Conservation (phyloP, 805 yeast species). For the Limtongozyma cylindracea region DNA sequence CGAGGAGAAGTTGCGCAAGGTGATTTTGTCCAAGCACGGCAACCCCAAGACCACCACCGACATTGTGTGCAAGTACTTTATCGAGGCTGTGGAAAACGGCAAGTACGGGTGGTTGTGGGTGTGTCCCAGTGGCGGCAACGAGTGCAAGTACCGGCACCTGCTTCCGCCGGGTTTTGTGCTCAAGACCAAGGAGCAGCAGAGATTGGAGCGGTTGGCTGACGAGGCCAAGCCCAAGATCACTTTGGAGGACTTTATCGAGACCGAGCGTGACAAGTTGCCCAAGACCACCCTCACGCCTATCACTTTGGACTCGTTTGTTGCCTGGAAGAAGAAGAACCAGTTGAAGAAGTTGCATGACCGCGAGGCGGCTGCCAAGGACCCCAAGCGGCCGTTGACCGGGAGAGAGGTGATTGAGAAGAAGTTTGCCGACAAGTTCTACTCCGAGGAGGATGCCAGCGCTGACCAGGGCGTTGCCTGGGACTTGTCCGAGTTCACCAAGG, state of each 20-base stretch:
- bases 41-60: slow-evolving; percentile 88
- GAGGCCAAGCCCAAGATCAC: slow-evolving; percentile 79
- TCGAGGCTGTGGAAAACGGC: slow-evolving; percentile 91
- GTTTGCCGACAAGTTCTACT: slow-evolving; percentile 26
- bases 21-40: slow-evolving; percentile 80
- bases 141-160: slow-evolving; percentile 86
- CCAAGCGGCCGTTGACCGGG: slow-evolving; percentile 32
- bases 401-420: slow-evolving; percentile 40
- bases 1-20: slow-evolving; percentile 77
- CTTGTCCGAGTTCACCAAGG: slow-evolving; percentile 27
- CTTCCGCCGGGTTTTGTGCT: slow-evolving; percentile 91
- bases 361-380: slow-evolving; percentile 10
- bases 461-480: slow-evolving; percentile 28
- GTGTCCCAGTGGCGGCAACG: slow-evolving; percentile 85
- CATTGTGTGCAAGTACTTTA: slow-evolving; percentile 77
- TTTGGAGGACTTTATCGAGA: slow-evolving; percentile 84
- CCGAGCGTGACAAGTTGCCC: slow-evolving; percentile 74
- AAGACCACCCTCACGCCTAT: slow-evolving; percentile 61
- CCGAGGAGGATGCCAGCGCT: slow-evolving; percentile 21
- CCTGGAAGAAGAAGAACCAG: slow-evolving; percentile 59
- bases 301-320: slow-evolving; percentile 50
- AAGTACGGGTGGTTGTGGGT: slow-evolving; percentile 99
- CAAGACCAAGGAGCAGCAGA: slow-evolving; percentile 90
- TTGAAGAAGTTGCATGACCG: too few relatives aligned
- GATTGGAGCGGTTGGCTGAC: slow-evolving; percentile 63